Percentiles rank a stretch among this genome's conserved stretches.
Conservation (phyloP, 2,329 filamentous ascomycete genomes). For the Septoria linicola region DNA sequence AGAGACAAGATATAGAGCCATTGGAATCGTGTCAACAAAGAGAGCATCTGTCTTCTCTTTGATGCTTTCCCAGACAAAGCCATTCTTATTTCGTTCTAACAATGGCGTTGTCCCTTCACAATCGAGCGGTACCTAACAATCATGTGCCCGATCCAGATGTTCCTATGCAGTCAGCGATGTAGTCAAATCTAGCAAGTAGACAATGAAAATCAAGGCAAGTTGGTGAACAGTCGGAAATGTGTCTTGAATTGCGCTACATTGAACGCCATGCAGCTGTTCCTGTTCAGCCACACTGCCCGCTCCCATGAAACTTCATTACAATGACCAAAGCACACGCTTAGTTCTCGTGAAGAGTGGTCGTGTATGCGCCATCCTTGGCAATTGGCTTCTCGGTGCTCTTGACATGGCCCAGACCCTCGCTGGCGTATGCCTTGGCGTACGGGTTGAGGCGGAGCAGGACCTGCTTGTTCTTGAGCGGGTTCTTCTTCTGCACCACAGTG, state of each 20-base stretch:
- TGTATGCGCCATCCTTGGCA: conserved; percentile 54
- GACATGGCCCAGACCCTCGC: conserved; percentile 77
- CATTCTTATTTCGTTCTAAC: too few relatives aligned
- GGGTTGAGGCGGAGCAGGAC: conserved; percentile 98
- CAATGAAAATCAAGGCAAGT: too few relatives aligned
- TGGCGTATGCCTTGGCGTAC: conserved; percentile 86
- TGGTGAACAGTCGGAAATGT: conserved; percentile 7
- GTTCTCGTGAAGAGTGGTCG: conserved; percentile 49
- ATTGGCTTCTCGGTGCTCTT: conserved; percentile 64
- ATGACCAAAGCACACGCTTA: conserved; percentile 36
- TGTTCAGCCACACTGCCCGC: conserved; percentile 22
- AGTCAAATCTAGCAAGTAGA: too few relatives aligned
- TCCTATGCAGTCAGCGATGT: too few relatives aligned
- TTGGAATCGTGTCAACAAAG: too few relatives aligned
- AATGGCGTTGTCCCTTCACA: too few relatives aligned
- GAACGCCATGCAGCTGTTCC: conserved; percentile 28
- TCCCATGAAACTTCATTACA: conserved; percentile 24
- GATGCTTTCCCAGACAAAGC: too few relatives aligned
- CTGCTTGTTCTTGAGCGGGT: conserved; percentile 98
- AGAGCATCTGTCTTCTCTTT: too few relatives aligned
- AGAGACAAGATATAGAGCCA: too few relatives aligned
- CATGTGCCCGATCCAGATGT: too few relatives aligned
- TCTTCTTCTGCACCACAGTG: conserved; percentile 96
- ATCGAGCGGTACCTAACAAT: too few relatives aligned
- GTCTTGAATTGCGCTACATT: conserved; percentile 22